Conservation (phyloP, 305 asterid genomes). For the Fraxinus platypoda region DNA sequence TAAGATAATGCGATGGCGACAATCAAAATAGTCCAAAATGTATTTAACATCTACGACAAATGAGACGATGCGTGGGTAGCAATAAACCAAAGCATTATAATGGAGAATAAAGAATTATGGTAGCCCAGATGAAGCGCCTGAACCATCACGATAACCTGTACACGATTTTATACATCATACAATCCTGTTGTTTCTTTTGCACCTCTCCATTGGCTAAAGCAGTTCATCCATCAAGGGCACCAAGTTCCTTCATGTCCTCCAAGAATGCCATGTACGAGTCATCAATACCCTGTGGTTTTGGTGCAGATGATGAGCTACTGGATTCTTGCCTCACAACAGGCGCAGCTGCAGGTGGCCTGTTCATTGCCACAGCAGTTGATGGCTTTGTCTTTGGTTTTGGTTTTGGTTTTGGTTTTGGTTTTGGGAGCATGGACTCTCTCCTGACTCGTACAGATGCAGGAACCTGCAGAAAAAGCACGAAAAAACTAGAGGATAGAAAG, state of each 20-base stretch:
- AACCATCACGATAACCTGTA: neutral
- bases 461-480: conserved; percentile 47
- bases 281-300: conserved; percentile 78
- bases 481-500: neutral
- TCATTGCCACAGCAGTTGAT: conserved; percentile 35
- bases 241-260: conserved; percentile 96
- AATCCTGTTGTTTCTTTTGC: neutral
- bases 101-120: neutral
- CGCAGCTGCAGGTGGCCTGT: conserved; percentile 46
- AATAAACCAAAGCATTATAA: neutral
- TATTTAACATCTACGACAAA: neutral
- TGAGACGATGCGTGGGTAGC: neutral
- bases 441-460: conserved; percentile 94
- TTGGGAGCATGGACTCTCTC: conserved; percentile 74
- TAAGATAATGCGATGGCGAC: neutral
- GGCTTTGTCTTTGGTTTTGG: conserved; percentile 77
- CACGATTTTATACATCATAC: neutral
- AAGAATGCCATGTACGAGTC: conserved; percentile 90
- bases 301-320: conserved; percentile 38
- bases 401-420: conserved; percentile 83
- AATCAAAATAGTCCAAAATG: neutral
- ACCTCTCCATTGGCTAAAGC: neutral
- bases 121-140: neutral
- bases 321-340: conserved; percentile 48
- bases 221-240: conserved; percentile 77